Conservation (phyloP, 1,139 yeast species). For the Candida sp. region DNA sequence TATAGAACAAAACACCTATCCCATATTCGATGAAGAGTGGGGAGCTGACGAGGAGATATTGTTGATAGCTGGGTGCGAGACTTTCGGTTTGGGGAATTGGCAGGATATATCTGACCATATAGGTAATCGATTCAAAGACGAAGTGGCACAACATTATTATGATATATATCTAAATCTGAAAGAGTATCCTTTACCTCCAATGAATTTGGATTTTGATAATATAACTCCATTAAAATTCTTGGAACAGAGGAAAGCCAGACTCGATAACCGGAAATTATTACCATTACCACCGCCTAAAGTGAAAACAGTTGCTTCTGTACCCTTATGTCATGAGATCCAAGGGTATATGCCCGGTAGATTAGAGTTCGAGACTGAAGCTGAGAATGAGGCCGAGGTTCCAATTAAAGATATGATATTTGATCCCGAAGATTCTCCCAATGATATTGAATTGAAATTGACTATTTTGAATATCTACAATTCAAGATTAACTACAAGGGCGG, state of each 20-base stretch:
- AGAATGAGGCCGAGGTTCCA: constrained; percentile 92
- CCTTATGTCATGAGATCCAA: constrained; percentile 94
- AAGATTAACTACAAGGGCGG: constrained; percentile 87
- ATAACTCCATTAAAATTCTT: constrained; percentile 71
- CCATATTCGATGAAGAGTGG: constrained; percentile 89
- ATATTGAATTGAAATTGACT: constrained; percentile 84
- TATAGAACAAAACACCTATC: constrained; percentile 93
- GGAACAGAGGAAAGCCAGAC: constrained; percentile 61
- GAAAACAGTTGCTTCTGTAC: constrained; percentile 89
- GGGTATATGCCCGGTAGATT: constrained; percentile 99
- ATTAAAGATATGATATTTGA: constrained; percentile 96
- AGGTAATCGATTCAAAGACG: constrained; percentile 90
- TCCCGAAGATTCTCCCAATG: constrained; percentile 85
- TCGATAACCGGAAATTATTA: constrained; percentile 65
- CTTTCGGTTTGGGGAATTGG: constrained; percentile 94
- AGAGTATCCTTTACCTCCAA: constrained; percentile 80
- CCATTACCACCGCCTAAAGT: constrained; percentile 77
- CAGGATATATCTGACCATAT: constrained; percentile 94
- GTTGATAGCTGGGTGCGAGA: constrained; percentile 88
- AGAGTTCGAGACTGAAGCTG: constrained; percentile 95
- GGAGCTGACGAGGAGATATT: constrained; percentile 97
- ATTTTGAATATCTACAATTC: constrained; percentile 88
- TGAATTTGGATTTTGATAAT: constrained; percentile 62
- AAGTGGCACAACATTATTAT: constrained; percentile 80
- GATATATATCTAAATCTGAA: constrained; percentile 64